Percentiles rank a stretch among this genome's conserved stretches.
Evolutionary conservation across 805 yeast genomes (phyloP).

Genomic region (Hanseniaspora thailandica): DNA sequence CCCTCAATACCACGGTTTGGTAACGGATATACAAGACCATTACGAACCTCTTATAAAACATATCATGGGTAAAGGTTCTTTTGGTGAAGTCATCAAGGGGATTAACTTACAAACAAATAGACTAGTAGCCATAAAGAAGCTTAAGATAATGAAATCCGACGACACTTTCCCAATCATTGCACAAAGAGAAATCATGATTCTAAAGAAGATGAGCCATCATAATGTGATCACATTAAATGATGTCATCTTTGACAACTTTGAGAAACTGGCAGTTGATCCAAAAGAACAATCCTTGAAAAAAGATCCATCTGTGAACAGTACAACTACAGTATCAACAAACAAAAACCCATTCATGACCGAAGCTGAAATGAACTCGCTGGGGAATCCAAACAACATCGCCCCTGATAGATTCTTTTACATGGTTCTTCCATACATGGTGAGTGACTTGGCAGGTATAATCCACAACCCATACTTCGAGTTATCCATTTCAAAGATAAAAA

Average conservation of each 20-base stretch:
- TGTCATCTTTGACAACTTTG: conserved; percentile 49
- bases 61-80: conserved; percentile 72
- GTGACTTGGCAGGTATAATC: conserved; percentile 79
- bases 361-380: conserved; percentile 9
- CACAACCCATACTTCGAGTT: conserved; percentile 63
- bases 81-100: conserved; percentile 82
- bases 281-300: conserved; percentile 10
- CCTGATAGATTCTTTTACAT: conserved; percentile 49
- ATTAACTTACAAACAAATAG: conserved; percentile 34
- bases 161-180: conserved; percentile 87
- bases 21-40: conserved; percentile 1
- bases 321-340: conserved; percentile 11
- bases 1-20: background rate
- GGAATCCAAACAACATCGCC: conserved; percentile 17
- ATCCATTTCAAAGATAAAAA: conserved; percentile 60
- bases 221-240: conserved; percentile 71
- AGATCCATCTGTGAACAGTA: background rate
- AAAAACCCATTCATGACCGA: conserved; percentile 14
- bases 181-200: conserved; percentile 74
- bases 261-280: conserved; percentile 15
- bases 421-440: conserved; percentile 85
- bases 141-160: conserved; percentile 41
- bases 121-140: conserved; percentile 79
- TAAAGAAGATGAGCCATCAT: conserved; percentile 55
- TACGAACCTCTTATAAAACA: conserved; percentile 17